phyloP scores from a whole-genome alignment of 345 rosid species.

The Noccaea bulbosa region DNA sequence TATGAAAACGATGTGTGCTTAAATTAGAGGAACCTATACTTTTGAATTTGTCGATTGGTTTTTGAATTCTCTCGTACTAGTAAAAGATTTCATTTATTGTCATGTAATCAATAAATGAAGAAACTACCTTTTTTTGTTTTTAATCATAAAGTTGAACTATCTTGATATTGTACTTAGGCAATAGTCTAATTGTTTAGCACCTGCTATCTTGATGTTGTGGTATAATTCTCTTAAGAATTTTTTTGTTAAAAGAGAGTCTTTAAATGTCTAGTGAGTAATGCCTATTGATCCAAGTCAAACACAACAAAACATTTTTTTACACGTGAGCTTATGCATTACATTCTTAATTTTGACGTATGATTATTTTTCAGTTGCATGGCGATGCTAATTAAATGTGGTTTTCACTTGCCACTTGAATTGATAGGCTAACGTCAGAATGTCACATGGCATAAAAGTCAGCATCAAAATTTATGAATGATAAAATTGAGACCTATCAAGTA shows the following conservation, averaged over 20 bases:
- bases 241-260: too few relatives aligned
- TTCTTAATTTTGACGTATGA: not conserved
- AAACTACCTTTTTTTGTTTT: not conserved
- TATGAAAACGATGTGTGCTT: conserved; percentile 27
- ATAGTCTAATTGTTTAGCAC: too few relatives aligned
- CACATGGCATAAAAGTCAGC: not conserved
- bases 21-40: conserved; percentile 17
- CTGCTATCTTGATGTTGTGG: too few relatives aligned
- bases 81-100: conserved; percentile 12
- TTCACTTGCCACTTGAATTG: not conserved
- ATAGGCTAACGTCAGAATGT: conserved; percentile 3
- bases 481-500: not conserved
- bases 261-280: too few relatives aligned
- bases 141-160: not conserved
- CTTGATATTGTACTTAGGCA: not conserved
- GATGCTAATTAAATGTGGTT: not conserved
- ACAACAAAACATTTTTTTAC: not conserved
- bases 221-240: too few relatives aligned
- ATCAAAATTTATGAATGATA: not conserved
- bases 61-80: conserved; percentile 26
- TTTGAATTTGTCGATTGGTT: not conserved
- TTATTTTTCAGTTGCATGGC: not conserved
- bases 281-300: not conserved
- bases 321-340: not conserved
- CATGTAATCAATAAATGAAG: conserved; percentile 15